Evolutionary conservation across 495 filamentous ascomycete species (phyloP).

Genomic region (Podospora anserina): DNA sequence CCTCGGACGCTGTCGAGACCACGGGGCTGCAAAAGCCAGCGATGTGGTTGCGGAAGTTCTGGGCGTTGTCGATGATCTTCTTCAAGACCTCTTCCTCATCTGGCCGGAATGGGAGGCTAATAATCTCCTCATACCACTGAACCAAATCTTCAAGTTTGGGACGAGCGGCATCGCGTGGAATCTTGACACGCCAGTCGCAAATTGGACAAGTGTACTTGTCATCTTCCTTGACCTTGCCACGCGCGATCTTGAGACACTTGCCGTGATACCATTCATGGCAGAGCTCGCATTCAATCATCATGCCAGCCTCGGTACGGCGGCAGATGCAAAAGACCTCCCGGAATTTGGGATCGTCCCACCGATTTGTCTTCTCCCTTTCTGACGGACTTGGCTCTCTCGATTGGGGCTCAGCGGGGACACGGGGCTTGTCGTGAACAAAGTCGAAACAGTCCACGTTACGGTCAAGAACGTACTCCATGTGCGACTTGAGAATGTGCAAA

Average conservation of each 20-base stretch:
- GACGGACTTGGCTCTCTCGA: slow-evolving; percentile 77
- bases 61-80: slow-evolving; percentile 79
- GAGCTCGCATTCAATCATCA: slow-evolving; percentile 99
- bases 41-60: slow-evolving; percentile 80
- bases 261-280: slow-evolving; percentile 99
- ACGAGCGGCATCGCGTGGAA: slow-evolving; percentile 94
- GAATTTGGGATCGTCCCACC: slow-evolving; percentile 50
- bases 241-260: slow-evolving; percentile 96
- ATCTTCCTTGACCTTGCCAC: slow-evolving; percentile 95
- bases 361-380: slow-evolving; percentile 50
- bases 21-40: slow-evolving; percentile 73
- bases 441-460: slow-evolving; percentile 91
- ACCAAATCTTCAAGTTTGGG: slow-evolving; percentile 92
- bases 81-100: slow-evolving; percentile 86
- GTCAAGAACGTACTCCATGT: slow-evolving; percentile 90
- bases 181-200: slow-evolving; percentile 96
- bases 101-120: slow-evolving; percentile 83
- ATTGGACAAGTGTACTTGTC: slow-evolving; percentile 99
- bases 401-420: slow-evolving; percentile 86
- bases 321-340: slow-evolving; percentile 97
- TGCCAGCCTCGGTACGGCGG: slow-evolving; percentile 84
- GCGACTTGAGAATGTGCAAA: slow-evolving; percentile 84
- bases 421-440: slow-evolving; percentile 74
- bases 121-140: slow-evolving; percentile 83
- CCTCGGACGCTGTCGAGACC: slow-evolving; percentile 78